Evolutionary conservation across 371 early-diverging fungal genomes (phyloP), one percentile per base, ranked within the genome.

Genomic region (Syncephalastrum sp.): DNA sequence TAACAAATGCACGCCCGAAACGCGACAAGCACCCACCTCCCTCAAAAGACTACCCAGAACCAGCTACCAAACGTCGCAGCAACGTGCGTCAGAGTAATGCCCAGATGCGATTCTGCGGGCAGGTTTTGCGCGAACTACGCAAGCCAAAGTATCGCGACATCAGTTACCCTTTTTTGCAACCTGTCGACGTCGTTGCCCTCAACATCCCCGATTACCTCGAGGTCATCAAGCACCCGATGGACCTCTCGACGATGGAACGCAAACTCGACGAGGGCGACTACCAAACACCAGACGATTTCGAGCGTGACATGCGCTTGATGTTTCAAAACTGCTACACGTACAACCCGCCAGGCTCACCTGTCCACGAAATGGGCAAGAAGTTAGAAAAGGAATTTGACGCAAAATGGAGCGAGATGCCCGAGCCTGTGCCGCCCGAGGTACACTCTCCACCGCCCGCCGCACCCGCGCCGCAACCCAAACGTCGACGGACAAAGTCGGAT

Each of bases 191-290:
- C 21, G 86, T 92, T 6, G 86, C 87, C 1, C 77, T 99, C 24
- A 87, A 88, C 56, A 94, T 99, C 54, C 99, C 99, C 8, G 91
- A 89, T 60, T 99, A 99, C 77, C 86, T 84, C 19, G 81, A 83
- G 2, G 87, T 99, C 42, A 89, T 99, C 67, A 98, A 93, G 64
- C 69, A 93, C 48, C 99, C 99, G 5, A 99, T 99, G 99, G 99
- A 99, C 69, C 53, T 99, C 21, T 82, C 89, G 15, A 99, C 99
- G 0, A 90, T 99, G 42, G 83, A 86, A 63, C 79, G 82, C 42
- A 95, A 95, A 69, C 72, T 99, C 15, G 91, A 92, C 46, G 63
- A 69, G 14, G 89, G 87, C 12, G 78, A 81, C 23, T 99, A 99
- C 69, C 59, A 69, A 0, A 75, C 72, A 7, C 79, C 91, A 1